These are phyloP conservation scores for Globisporangium splendens DNA, from an alignment of 352 stramenopile genomes.

Conservation along the genomic window DNA sequence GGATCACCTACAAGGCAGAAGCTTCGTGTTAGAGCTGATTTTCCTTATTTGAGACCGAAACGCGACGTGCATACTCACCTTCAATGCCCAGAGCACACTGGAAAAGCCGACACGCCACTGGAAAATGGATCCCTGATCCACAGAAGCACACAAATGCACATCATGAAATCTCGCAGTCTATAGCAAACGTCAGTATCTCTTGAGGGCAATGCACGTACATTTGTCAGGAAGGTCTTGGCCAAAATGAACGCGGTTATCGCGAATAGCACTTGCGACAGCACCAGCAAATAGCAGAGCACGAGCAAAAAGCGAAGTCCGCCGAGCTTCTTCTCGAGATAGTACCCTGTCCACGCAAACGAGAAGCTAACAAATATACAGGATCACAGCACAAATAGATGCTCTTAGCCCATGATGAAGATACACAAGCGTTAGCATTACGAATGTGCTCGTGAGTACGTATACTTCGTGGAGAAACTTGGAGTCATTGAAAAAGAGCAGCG, in stretches of 20 bases:
- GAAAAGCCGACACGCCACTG: slow-evolving; percentile 23
- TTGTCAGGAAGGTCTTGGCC: slow-evolving; percentile 10
- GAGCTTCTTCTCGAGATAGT: slow-evolving; percentile 23
- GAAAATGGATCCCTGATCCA: slow-evolving; percentile 8
- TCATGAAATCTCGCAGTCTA: too few species aligned
- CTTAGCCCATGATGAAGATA: too few species aligned
- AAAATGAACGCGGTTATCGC: slow-evolving; percentile 17
- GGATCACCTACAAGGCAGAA: slow-evolving; percentile 2
- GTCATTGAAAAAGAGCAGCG: slow-evolving; percentile 3
- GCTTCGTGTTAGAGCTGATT: background rate
- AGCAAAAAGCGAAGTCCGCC: slow-evolving; percentile 20
- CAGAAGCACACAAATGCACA: too few species aligned
- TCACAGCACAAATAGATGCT: too few species aligned
- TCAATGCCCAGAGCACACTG: slow-evolving; percentile 21
- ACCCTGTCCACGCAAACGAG: slow-evolving; percentile 25
- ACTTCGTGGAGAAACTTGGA: slow-evolving; percentile 14
- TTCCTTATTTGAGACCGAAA: background rate
- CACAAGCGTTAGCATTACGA: background rate
- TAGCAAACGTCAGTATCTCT: too few species aligned
- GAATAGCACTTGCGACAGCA: slow-evolving; percentile 20
- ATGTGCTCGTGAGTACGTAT: background rate
- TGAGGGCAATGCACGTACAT: slow-evolving; percentile 7
- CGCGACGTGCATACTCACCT: slow-evolving; percentile 7
- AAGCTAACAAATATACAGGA: slow-evolving; percentile 8
- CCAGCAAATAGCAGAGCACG: slow-evolving; percentile 15